A percentile compares a stretch with the other conserved stretches of the same genome.
Conservation (phyloP, 2,329 filamentous ascomycete species). For the Diaporthe citriasiana region DNA sequence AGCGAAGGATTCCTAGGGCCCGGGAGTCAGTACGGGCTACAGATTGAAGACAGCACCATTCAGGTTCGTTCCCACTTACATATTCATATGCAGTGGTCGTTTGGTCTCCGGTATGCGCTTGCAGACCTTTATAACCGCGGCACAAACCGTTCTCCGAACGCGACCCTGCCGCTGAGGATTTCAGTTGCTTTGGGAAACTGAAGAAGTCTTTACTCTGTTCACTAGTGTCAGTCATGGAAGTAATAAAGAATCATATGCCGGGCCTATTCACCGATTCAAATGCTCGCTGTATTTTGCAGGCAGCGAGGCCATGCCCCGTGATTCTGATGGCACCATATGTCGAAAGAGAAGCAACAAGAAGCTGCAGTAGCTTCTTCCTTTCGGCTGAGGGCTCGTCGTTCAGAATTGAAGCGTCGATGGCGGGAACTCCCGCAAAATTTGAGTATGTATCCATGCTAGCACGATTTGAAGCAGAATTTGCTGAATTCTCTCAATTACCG, state of each 20-base stretch:
- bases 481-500: background rate
- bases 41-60: too few species aligned
- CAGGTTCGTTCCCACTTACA: background rate
- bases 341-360: background rate
- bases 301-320: background rate
- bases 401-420: conserved; percentile 3
- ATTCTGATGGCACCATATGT: conserved; percentile 9
- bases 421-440: conserved; percentile 4
- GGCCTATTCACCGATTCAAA: background rate
- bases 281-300: background rate
- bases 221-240: background rate
- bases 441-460: conserved; percentile 8
- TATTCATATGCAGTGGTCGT: conserved; percentile 2
- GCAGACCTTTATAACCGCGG: background rate
- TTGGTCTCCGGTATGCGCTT: background rate
- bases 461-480: background rate
- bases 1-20: background rate
- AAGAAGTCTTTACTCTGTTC: conserved; percentile 4
- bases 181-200: background rate
- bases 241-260: accelerated
- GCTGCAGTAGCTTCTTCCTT: background rate
- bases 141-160: background rate
- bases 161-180: background rate
- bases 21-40: background rate
- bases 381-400: conserved; percentile 8